Base-by-base conservation (phyloP, 345 rosid species). In the Citrus unshiu region DNA sequence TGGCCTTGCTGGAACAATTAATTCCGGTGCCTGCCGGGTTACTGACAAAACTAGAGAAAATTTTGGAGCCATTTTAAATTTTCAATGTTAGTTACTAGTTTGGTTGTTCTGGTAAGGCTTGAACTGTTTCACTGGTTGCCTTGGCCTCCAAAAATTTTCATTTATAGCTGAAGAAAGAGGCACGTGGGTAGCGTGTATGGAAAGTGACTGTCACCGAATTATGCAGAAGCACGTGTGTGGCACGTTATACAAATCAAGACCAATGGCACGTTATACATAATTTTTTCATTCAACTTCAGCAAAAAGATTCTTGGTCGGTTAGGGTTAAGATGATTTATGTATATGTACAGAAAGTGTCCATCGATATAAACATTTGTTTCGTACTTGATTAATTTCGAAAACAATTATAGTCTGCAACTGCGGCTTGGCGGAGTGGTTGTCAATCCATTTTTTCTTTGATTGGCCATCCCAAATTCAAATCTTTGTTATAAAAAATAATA, bases 331-430 rank as follows among this genome's bases (percentile, higher is more conserved):
- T 49, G 19, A 49, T 14, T 49, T 14, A 49, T 16, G 16, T 49
- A 10, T 13, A 46, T 46, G 54, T 4, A 46, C 54, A 3, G 54
- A 46, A 46, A 13, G 8, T 46, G 1, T 46, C 18, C 54, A 46
- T 46, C 54, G 54, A 46, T 46, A 46, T 46, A 59, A 24, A 35
- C 56, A 16, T 12, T 49, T 49, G 5, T 49, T 49, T 49, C 8
- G 5, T 3, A 14, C 56, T 13, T 43, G 14, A 43, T 10, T 43
- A 43, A 12, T 43, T 43, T 10, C 49, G 4, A 43, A 10, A 43
- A 12, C 49, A 43, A 43, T 43, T 43, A 43, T 0, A 88, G 7
- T 1, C 51, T 24, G 80, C 83, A n/a, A 91, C 90, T 2, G 0
- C 4, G 49, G 14, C 49, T 43, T 10, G 16, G 49, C 49, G 49